Base-by-base conservation (phyloP, 345 rosid species). In the Conringia planisiliqua region DNA sequence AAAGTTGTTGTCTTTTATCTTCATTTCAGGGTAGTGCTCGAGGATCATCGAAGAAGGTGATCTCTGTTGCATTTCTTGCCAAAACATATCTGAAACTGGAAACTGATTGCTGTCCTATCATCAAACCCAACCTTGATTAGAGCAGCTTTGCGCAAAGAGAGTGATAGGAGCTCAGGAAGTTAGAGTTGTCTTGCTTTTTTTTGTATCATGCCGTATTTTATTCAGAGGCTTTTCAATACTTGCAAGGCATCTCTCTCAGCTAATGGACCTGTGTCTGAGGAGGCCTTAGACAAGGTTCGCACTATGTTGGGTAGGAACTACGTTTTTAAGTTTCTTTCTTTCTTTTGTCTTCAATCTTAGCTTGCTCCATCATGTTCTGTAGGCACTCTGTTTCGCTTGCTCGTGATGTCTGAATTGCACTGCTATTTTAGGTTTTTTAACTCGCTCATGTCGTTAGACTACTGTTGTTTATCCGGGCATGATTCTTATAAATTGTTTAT, bases 221-320 rank as follows among this genome's bases (percentile, higher is more conserved):
- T 91, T 66, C 96, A 89, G 85, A 88, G 92, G 75, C 89, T 92
- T 56, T 96, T 81, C 80, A 85, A 87, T 70, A 77, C 92, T 74
- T 92, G 98, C 88, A 88, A 62, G 75, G 79, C 90, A 13, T 85
- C 97, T 11, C 86, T 89, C 75, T 88, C 96, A 1, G 69, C 89
- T 3, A 75, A 80, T 75, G 96, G 98, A 60, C 97, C 96, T 10
- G 82, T 83, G 29, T 84, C 98, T 7, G 93, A 96, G 48, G 98
- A 96, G 63, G 90, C 86, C 72, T 84, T 96, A 62, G 95, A 89
- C 75, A 90, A 65, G 73, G 88, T 86, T 73, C 91, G 88, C 50
- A 75, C 71, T 51, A 62, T 85, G 82, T 72, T 96, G 87, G 99
- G 99, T 96, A 85, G 62, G 71, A 22, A 58, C 83, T 51, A 42